Evolutionary conservation across 75 land plant species (phyloP).

Genomic region (Cryptomeria japonica): DNA sequence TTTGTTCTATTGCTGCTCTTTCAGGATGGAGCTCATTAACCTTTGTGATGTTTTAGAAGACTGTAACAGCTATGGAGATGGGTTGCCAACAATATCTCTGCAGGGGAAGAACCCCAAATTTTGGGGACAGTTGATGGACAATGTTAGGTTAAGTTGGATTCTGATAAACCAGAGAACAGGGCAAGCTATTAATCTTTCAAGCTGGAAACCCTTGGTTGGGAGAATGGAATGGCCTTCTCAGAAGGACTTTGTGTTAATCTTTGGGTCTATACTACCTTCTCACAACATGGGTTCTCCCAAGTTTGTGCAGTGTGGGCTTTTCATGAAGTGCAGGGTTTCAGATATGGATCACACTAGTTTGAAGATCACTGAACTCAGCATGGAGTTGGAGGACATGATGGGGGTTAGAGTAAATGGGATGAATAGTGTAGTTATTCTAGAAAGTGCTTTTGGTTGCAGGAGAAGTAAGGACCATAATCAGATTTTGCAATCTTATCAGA

Average conservation of each 20-base stretch:
- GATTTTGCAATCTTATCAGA: conserved; percentile 15
- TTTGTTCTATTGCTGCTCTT: conserved; percentile 40
- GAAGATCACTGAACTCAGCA: conserved; percentile 32
- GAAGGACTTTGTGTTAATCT: conserved; percentile 1
- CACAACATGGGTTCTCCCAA: neutral
- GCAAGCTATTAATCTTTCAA: conserved; percentile 25
- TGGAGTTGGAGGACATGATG: conserved; percentile 36
- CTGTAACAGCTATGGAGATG: neutral
- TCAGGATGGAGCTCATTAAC: conserved; percentile 29
- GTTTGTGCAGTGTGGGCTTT: conserved; percentile 17
- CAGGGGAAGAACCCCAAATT: conserved; percentile 26
- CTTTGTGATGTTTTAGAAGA: neutral
- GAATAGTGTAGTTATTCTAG: conserved; percentile 18
- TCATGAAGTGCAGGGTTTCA: conserved; percentile 8
- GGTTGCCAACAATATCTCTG: neutral
- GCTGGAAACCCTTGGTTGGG: conserved; percentile 20
- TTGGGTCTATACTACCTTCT: conserved; percentile 16
- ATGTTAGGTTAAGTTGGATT: conserved; percentile 41
- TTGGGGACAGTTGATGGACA: conserved; percentile 30
- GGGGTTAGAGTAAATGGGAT: conserved; percentile 31
- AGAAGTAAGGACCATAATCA: conserved; percentile 13
- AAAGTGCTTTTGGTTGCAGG: conserved; percentile 14
- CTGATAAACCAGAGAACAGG: conserved; percentile 25
- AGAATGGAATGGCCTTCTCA: conserved; percentile 15
- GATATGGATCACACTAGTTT: neutral